A percentile compares a stretch with the other conserved stretches of the same genome.
These are phyloP conservation scores for Trametes sanguinea DNA, from an alignment of 768 basidiomycete genomes.

Conservation along the genomic window DNA sequence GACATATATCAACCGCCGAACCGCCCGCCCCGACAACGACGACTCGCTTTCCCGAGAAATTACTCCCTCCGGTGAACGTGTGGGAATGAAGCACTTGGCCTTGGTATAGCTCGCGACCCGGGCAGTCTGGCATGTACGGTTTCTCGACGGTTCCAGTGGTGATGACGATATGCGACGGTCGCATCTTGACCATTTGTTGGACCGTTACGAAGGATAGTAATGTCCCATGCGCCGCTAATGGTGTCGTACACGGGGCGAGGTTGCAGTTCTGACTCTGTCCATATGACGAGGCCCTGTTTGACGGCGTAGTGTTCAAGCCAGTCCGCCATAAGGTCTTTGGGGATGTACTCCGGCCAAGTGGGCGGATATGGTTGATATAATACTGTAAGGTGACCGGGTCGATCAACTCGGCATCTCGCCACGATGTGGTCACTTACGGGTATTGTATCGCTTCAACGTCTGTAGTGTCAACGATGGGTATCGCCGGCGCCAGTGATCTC, in stretches of 20 bases:
- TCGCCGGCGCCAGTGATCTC: slow-evolving; percentile 47
- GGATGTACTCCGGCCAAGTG: slow-evolving; percentile 45
- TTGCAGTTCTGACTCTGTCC: slow-evolving; percentile 40
- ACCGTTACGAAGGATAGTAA: slow-evolving; percentile 37
- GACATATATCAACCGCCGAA: slow-evolving; percentile 42
- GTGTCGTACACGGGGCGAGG: slow-evolving; percentile 40
- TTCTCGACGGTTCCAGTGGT: slow-evolving; percentile 41
- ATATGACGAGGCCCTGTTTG: slow-evolving; percentile 45
- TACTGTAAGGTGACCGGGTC: slow-evolving; percentile 29
- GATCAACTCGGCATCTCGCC: background rate
- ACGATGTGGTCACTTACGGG: slow-evolving; percentile 8
- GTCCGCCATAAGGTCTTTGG: slow-evolving; percentile 44
- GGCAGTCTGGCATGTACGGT: slow-evolving; percentile 36
- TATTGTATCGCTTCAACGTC: slow-evolving; percentile 33
- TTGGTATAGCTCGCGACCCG: slow-evolving; percentile 31
- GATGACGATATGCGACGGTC: slow-evolving; percentile 43
- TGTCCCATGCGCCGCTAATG: slow-evolving; percentile 36
- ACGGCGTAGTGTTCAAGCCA: slow-evolving; percentile 46
- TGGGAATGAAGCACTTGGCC: slow-evolving; percentile 39
- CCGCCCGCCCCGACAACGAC: slow-evolving; percentile 46
- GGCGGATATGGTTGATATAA: slow-evolving; percentile 42
- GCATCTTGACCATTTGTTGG: slow-evolving; percentile 28
- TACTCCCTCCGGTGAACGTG: slow-evolving; percentile 32
- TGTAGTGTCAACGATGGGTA: slow-evolving; percentile 47
- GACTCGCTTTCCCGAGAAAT: slow-evolving; percentile 38